phyloP scores from a whole-genome alignment of 805 yeast species.

The Candida koratica region DNA sequence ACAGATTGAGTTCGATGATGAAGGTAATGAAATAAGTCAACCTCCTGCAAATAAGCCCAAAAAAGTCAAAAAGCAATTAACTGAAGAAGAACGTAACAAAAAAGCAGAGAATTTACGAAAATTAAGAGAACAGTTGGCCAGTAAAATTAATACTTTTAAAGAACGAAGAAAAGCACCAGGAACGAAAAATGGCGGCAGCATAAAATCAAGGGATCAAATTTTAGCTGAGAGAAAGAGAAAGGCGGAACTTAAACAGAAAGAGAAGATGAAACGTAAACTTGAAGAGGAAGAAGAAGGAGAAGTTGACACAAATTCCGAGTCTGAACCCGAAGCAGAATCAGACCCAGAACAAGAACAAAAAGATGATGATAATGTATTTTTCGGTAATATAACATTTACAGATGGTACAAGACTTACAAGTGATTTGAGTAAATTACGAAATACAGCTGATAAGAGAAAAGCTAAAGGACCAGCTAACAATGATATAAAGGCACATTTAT shows the following conservation, averaged over 20 bases:
- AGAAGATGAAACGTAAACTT: conserved; percentile 40
- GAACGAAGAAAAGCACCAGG: conserved; percentile 93
- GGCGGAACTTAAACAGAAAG: conserved; percentile 43
- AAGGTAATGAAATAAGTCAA: conserved; percentile 29
- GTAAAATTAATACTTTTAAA: conserved; percentile 63
- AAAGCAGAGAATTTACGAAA: conserved; percentile 56
- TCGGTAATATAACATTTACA: conserved; percentile 75
- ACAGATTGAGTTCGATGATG: conserved; percentile 63
- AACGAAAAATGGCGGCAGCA: conserved; percentile 72
- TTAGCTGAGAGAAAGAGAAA: conserved; percentile 57
- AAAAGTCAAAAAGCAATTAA: conserved; percentile 22
- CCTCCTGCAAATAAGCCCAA: conserved; percentile 8
- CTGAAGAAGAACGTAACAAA: conserved; percentile 48
- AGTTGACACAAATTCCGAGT: conserved; percentile 37
- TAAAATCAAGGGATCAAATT: conserved; percentile 77
- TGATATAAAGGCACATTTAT: conserved; percentile 80
- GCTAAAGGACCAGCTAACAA: conserved; percentile 81
- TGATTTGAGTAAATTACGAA: conserved; percentile 56
- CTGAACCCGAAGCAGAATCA: conserved; percentile 23
- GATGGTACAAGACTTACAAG: conserved; percentile 80
- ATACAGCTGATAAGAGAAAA: conserved; percentile 45
- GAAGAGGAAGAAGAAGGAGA: no score
- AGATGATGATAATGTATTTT: conserved; percentile 49
- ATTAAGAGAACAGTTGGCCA: conserved; percentile 74
- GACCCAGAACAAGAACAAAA: conserved; percentile 30